Percentiles rank a stretch among this genome's conserved stretches.
Conservation (phyloP, 2,329 filamentous ascomycete species). For the Neonectria faginata region DNA sequence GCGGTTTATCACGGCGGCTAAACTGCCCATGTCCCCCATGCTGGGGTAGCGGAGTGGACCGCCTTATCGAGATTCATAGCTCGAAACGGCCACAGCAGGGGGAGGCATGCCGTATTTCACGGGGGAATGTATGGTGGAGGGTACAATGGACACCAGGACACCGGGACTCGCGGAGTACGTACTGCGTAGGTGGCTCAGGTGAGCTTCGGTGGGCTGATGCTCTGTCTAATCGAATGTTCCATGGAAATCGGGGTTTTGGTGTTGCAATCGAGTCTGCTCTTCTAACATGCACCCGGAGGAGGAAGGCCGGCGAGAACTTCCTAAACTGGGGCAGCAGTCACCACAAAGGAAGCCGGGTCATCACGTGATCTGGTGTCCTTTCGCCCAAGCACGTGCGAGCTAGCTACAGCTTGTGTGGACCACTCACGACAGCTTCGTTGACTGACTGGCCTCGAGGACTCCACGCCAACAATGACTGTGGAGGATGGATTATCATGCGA, state of each 20-base stretch:
- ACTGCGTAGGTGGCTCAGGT: conserved; percentile 25
- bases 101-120: conserved; percentile 19
- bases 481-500: conserved; percentile 68
- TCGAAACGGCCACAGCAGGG: conserved; percentile 16
- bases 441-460: conserved; percentile 33
- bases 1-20: conserved; percentile 29
- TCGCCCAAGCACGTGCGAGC: conserved; percentile 15
- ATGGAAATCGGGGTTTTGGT: conserved; percentile 26
- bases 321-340: conserved; percentile 10
- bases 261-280: conserved; percentile 10
- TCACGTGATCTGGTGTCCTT: conserved; percentile 39
- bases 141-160: conserved; percentile 9
- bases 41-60: conserved; percentile 30
- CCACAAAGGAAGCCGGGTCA: neutral
- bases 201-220: conserved; percentile 30
- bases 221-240: conserved; percentile 35
- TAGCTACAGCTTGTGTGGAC: conserved; percentile 19
- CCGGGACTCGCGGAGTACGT: conserved; percentile 11
- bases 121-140: conserved; percentile 8
- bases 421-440: conserved; percentile 35
- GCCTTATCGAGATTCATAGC: conserved; percentile 35
- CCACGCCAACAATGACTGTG: conserved; percentile 39
- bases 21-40: conserved; percentile 22
- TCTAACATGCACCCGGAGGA: conserved; percentile 6
- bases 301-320: conserved; percentile 21